Evolutionary conservation across 129 eudicot species (phyloP), one percentile per base, ranked within the genome.

Genomic region (carrot (Daucus carota)): DNA sequence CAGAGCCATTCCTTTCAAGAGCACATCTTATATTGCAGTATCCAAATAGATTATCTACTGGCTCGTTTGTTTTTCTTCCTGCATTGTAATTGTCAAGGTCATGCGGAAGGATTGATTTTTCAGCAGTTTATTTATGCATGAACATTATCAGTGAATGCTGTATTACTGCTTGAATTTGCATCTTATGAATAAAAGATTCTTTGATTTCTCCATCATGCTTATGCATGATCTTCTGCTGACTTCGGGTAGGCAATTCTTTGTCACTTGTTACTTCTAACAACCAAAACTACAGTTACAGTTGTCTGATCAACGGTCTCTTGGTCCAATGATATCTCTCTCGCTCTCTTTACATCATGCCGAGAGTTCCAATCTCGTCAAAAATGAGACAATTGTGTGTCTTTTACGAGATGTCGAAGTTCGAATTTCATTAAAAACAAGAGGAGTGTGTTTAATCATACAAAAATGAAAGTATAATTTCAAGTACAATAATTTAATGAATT

Each of bases 1-100:
- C 88, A 75, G 96, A 81, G 97, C 96, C 70, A 92, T 92, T 38
- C 97, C 97, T 40, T 92, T 92, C 90, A 89, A 85, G 97, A 85
- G 84, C 85, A 80, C 86, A 77, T 76, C 88, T 79, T 89, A 76
- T 80, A 22, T 62, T 62, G 6, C 32, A 28, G 69, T 29, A 3
- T 12, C 16, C 2, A 28, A 62, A 8, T 29, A 31, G 17, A 28
- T 24, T 4, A 60, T 24, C 28, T 15, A 28, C 28, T 7, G 8
- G 26, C 36, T 29, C 16, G 6, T 60, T 60, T 28, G 2, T 28
- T 8, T 60, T 28, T 62, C 18, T 28, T 29, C 38, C 36, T 6
- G 69, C 38, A 62, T 29, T 62, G 69, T 62, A 62, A 62, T 62
- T 29, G 68, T 28, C 36, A 62, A 8, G 26, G 68, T 62, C 17